Base-by-base conservation (phyloP, 768 basidiomycete species). In the Leccinum variicolor region DNA sequence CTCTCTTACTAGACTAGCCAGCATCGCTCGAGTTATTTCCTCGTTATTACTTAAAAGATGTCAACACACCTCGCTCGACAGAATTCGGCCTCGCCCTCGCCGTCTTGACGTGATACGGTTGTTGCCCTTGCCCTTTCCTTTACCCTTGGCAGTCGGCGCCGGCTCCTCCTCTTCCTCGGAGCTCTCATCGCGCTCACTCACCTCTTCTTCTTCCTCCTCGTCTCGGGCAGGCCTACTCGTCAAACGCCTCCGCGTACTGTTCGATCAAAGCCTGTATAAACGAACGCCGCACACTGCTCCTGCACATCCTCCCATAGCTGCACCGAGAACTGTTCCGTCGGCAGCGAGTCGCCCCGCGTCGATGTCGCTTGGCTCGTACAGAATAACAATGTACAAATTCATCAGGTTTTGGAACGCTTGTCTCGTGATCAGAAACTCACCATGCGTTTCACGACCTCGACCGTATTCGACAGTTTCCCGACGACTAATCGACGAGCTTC, bases 261-360 rank as follows among this genome's bases (percentile, higher is more conserved):
- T 97, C 94, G 36, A 97, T 87, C 63, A 92, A 91, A 2, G 91
- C 87, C 67, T 96, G 91, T 19, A 98, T 80, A 64, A 89, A 95
- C n/a, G n/a, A n/a, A n/a, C 0, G 89, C 93, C 3, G 92, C 89
- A 66, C 93, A 92, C 4, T 91, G 89, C 69, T 88, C 87, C 66
- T 98, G 97, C 2, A 84, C 79, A 63, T 96, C 89, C 53, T 94
- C 94, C 50, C 86, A 85, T 51, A 97, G 75, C 6, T 77, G 73
- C 14, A 96, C 72, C 0, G 84, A 69, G n/a, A 92, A 73, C 11
- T 78, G 69, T 17, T 83, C 77, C 1, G 73, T 82, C 6, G 81
- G 82, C 48, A 77, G 68, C 4, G 71, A 72, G 31, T 64, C 73
- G 31, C 79, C 84, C 60, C 80, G 81, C 15, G 72, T 72, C 28